Percentiles rank a stretch among this genome's conserved stretches.
phyloP scores from a whole-genome alignment of 108 stramenopile species.

The Discostella pseudostelligera region DNA sequence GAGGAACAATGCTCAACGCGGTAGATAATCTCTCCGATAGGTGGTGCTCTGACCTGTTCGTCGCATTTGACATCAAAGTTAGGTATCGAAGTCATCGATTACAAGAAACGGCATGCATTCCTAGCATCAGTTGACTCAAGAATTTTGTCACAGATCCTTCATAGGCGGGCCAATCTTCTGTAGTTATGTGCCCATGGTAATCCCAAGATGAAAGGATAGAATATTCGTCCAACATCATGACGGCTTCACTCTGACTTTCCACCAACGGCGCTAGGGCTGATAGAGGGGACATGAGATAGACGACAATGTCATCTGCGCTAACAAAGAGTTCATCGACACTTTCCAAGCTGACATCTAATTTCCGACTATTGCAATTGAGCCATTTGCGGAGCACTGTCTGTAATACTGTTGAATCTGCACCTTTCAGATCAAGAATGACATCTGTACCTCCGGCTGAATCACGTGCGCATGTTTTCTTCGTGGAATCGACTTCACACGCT shows the following conservation, averaged over 20 bases:
- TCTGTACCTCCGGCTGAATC: neutral
- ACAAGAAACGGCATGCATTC: constrained; percentile 50
- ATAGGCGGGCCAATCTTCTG: constrained; percentile 67
- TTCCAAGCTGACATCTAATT: neutral
- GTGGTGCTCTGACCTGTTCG: no score
- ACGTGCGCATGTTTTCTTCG: neutral
- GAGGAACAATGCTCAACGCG: no score
- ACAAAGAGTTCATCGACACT: no score
- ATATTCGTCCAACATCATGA: constrained; percentile 19
- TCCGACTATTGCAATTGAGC: constrained; percentile 11
- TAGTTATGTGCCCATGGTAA: constrained; percentile 52
- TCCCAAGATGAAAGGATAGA: constrained; percentile 20
- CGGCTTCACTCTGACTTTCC: neutral
- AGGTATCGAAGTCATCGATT: neutral
- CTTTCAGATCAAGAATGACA: constrained; percentile 44
- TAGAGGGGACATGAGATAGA: constrained; percentile 21
- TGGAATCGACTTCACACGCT: neutral
- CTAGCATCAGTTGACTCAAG: constrained; percentile 37
- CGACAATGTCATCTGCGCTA: neutral
- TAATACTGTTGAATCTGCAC: constrained; percentile 33
- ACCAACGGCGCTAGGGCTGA: constrained; percentile 18
- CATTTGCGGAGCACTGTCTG: constrained; percentile 13
- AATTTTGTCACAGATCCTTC: constrained; percentile 28
- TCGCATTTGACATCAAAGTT: neutral
- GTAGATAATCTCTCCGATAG: no score